A percentile compares a stretch with the other conserved stretches of the same genome.
Conservation (phyloP, 306 rosid genomes). For the Senna tora region DNA sequence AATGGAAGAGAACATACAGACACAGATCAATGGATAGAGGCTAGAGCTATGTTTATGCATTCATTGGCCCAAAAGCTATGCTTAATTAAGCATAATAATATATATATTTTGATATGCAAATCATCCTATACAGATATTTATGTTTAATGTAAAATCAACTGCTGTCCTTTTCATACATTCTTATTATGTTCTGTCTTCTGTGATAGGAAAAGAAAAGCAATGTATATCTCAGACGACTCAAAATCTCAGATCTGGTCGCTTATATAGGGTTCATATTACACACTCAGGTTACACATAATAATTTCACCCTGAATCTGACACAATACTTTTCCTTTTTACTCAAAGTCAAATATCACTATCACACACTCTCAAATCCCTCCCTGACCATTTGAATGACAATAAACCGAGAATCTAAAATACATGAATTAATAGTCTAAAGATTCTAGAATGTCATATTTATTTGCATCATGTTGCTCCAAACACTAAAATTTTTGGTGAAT, state of each 20-base stretch:
- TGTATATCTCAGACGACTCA: neutral
- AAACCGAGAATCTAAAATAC: neutral
- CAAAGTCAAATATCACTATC: neutral
- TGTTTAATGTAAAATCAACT: neutral
- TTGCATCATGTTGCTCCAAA: neutral
- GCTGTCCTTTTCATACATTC: neutral
- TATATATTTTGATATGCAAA: no score
- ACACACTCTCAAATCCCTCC: neutral
- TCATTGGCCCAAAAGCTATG: no score
- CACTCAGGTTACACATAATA: neutral
- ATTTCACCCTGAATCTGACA: neutral
- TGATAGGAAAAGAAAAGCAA: neutral
- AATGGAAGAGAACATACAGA: no score
- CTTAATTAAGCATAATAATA: no score
- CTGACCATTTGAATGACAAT: neutral
- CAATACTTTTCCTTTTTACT: neutral
- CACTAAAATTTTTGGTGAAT: neutral
- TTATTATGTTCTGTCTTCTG: neutral
- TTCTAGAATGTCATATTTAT: neutral
- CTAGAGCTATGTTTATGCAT: no score
- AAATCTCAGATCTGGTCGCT: neutral
- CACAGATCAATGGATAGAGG: no score
- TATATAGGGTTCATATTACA: neutral
- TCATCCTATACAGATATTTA: no score
- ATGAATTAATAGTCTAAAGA: neutral